A percentile compares a stretch with the other conserved stretches of the same genome.
Evolutionary conservation across 2,329 filamentous ascomycete genomes (phyloP).

Genomic region (Fusarium falciforme): DNA sequence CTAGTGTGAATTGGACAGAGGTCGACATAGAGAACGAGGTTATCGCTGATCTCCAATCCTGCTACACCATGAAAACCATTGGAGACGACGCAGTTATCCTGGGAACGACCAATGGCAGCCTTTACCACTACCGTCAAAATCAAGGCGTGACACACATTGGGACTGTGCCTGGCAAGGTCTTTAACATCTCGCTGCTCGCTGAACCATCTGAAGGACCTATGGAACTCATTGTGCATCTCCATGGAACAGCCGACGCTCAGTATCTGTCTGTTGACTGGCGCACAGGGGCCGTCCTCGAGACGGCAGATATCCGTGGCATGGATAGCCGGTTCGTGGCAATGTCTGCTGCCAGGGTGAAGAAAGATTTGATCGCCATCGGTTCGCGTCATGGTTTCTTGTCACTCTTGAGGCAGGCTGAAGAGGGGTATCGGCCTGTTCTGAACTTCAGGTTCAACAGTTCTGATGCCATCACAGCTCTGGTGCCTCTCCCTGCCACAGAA

Average conservation of each 20-base stretch:
- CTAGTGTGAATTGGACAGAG: constrained; percentile 56
- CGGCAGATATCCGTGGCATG: constrained; percentile 51
- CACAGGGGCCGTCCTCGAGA: constrained; percentile 44
- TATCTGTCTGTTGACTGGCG: constrained; percentile 54
- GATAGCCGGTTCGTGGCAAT: constrained; percentile 64
- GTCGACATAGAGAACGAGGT: constrained; percentile 50
- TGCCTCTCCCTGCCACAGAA: constrained; percentile 53
- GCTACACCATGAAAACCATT: constrained; percentile 59
- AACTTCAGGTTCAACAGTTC: constrained; percentile 55
- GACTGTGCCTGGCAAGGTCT: constrained; percentile 60
- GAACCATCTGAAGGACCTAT: constrained; percentile 16
- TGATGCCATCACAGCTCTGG: constrained; percentile 77
- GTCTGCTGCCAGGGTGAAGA: constrained; percentile 55
- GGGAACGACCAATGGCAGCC: constrained; percentile 60
- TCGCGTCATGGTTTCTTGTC: constrained; percentile 64
- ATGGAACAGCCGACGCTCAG: constrained; percentile 57
- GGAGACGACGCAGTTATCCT: constrained; percentile 56
- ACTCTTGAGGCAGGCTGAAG: constrained; percentile 42
- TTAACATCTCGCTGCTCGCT: constrained; percentile 60
- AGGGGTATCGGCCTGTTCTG: constrained; percentile 45
- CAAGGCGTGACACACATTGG: constrained; percentile 50
- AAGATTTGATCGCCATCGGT: constrained; percentile 61
- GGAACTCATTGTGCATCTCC: constrained; percentile 58
- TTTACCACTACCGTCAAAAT: constrained; percentile 57
- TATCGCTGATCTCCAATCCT: constrained; percentile 55